phyloP scores from a whole-genome alignment of 768 basidiomycete species.

The Naganishia friedmannii region DNA sequence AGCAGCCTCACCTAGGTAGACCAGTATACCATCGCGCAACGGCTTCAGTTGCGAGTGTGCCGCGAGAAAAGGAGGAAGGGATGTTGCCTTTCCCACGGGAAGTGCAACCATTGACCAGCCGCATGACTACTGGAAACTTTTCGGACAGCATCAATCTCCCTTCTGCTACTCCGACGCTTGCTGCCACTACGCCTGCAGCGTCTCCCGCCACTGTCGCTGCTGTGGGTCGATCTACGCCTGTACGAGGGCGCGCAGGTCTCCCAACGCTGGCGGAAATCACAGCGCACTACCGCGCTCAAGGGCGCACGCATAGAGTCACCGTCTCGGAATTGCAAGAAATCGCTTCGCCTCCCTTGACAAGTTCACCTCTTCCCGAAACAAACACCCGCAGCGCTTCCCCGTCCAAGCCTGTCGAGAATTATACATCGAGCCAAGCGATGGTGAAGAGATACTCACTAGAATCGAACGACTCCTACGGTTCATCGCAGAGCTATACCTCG shows the following conservation, averaged over 20 bases:
- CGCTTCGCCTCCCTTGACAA: neutral
- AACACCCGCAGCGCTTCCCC: neutral
- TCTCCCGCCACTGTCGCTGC: neutral
- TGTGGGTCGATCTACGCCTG: neutral
- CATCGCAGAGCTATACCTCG: too few relatives aligned
- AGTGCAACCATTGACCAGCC: neutral
- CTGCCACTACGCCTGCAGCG: neutral
- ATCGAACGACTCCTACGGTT: neutral
- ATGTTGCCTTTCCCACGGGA: neutral
- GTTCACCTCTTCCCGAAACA: neutral
- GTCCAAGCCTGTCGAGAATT: neutral
- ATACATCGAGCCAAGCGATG: neutral
- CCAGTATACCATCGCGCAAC: neutral
- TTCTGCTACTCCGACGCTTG: neutral
- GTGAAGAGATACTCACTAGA: neutral
- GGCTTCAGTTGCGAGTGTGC: neutral
- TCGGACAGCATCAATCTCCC: neutral
- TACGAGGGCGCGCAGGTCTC: slow-evolving; percentile 1
- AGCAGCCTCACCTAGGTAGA: neutral
- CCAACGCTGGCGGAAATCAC: slow-evolving; percentile 16
- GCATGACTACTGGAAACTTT: neutral
- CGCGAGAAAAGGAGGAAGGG: neutral
- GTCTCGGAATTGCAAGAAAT: neutral
- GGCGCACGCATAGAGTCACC: neutral
- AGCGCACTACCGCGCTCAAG: slow-evolving; percentile 13